Evolutionary conservation across 164 flowering plant species (phyloP).

Genomic region (Annona cherimola): DNA sequence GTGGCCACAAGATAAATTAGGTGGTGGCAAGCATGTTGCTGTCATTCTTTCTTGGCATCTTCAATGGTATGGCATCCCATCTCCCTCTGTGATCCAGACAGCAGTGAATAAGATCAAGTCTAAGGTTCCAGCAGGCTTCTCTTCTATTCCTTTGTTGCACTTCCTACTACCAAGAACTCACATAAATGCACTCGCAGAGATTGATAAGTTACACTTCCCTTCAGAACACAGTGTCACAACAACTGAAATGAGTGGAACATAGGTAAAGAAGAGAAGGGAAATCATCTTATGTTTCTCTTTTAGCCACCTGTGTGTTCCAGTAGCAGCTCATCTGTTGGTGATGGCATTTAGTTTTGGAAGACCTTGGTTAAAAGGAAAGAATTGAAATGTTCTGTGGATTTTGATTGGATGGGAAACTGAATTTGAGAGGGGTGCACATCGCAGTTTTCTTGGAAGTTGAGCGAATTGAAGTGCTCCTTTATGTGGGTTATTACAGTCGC

Average conservation of each 20-base stretch:
- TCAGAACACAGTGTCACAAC: not conserved
- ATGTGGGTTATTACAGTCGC: no score
- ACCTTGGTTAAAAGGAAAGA: not conserved
- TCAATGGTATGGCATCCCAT: slow-evolving; percentile 74
- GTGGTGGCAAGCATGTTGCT: slow-evolving; percentile 14
- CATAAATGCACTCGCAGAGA: slow-evolving; percentile 44
- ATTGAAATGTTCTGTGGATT: no score
- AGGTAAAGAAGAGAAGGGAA: not conserved
- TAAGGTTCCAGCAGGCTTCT: slow-evolving; percentile 21
- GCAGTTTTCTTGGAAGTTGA: no score
- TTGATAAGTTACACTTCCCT: slow-evolving; percentile 29
- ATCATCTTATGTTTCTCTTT: no score
- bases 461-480: no score
- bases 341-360: no score
- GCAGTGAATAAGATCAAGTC: slow-evolving; percentile 45
- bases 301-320: no score
- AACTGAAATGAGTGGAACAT: not conserved
- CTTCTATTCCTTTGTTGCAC: slow-evolving; percentile 58
- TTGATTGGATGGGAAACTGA: no score
- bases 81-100: slow-evolving; percentile 36
- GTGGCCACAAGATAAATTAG: slow-evolving; percentile 49
- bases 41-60: slow-evolving; percentile 71
- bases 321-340: no score
- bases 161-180: slow-evolving; percentile 64
- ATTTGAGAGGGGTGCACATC: no score